phyloP scores from a whole-genome alignment of 768 basidiomycete genomes.

The Boletellus ananiceps region DNA sequence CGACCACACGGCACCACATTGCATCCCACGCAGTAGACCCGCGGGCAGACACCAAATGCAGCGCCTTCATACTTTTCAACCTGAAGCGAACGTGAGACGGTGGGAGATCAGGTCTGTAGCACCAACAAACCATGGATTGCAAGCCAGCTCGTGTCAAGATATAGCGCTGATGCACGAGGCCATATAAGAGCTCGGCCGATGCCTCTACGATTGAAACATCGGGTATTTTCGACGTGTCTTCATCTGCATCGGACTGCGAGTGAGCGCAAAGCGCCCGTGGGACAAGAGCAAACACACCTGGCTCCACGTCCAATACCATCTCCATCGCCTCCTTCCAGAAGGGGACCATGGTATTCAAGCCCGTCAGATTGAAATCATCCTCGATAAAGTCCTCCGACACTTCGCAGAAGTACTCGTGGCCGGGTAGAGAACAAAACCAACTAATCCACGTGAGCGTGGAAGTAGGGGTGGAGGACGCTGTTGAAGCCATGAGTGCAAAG shows the following conservation, averaged over 20 bases:
- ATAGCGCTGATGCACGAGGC: constrained; percentile 95
- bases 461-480: constrained; percentile 86
- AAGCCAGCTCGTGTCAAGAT: constrained; percentile 93
- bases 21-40: constrained; percentile 86
- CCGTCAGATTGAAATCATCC: constrained; percentile 98
- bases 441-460: constrained; percentile 93
- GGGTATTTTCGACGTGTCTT: constrained; percentile 93
- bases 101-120: constrained; percentile 10
- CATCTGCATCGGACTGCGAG: constrained; percentile 45
- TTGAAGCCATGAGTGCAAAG: constrained; percentile 17
- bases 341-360: constrained; percentile 91
- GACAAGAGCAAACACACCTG: constrained; percentile 56
- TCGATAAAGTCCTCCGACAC: constrained; percentile 99
- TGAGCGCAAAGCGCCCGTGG: constrained; percentile 10
- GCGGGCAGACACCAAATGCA: constrained; percentile 90
- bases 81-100: constrained; percentile 38
- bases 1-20: constrained; percentile 94
- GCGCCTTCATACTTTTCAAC: constrained; percentile 93
- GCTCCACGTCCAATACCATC: constrained; percentile 99
- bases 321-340: constrained; percentile 99
- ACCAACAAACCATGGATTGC: constrained; percentile 77
- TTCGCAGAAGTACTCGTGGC: constrained; percentile 98
- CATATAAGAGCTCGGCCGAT: constrained; percentile 95
- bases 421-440: constrained; percentile 93
- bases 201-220: constrained; percentile 98